These are phyloP conservation scores for Phyllosticta capitalensis DNA, from an alignment of 2,329 filamentous ascomycete species.

Conservation along the genomic window DNA sequence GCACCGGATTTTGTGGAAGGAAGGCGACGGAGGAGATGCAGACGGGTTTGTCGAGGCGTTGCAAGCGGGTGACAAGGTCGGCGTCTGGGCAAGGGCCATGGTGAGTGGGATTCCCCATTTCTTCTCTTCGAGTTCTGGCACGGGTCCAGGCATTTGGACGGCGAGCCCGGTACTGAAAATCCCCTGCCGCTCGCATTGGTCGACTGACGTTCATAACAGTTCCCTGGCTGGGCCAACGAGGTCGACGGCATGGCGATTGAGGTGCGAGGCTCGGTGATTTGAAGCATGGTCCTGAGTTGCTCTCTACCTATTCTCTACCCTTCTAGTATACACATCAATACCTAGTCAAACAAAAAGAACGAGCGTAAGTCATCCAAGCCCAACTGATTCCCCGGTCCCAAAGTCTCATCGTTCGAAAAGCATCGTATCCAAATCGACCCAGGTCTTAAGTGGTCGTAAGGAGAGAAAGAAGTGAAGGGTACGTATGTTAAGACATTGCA, in stretches of 20 bases:
- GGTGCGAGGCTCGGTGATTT: constrained; percentile 17
- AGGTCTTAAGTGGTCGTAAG: neutral
- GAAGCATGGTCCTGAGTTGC: neutral
- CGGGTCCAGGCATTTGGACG: neutral
- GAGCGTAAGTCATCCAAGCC: neutral
- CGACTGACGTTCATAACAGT: constrained; percentile 16
- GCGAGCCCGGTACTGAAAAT: neutral
- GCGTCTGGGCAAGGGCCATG: constrained; percentile 26
- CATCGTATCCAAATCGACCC: neutral
- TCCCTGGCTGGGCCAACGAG: constrained; percentile 21
- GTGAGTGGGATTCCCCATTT: constrained; percentile 13
- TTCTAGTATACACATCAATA: neutral
- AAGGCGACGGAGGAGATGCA: constrained; percentile 17
- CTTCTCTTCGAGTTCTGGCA: neutral
- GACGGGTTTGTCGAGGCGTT: constrained; percentile 20
- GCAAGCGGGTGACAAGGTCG: constrained; percentile 19
- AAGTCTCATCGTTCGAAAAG: neutral
- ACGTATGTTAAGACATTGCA: neutral
- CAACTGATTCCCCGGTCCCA: neutral
- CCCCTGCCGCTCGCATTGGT: neutral
- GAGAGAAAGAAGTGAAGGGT: neutral
- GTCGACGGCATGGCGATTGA: constrained; percentile 17
- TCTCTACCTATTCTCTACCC: neutral
- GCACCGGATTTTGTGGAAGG: constrained; percentile 13
- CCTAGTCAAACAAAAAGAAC: neutral